Evolutionary conservation across 1,284 basidiomycete genomes (phyloP).

Genomic region (Ustilago hordei): DNA sequence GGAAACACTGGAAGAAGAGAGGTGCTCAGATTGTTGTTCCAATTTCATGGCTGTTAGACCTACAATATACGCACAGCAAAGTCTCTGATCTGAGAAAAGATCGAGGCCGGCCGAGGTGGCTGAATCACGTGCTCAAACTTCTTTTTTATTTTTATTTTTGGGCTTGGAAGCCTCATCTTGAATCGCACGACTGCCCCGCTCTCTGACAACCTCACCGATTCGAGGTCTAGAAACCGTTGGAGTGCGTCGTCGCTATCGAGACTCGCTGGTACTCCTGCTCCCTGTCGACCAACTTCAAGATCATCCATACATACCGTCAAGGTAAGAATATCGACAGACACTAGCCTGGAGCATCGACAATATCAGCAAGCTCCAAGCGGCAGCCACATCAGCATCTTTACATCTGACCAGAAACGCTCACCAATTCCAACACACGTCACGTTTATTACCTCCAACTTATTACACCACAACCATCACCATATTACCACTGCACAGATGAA

Average conservation of each 20-base stretch:
- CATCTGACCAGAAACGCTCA: constrained; percentile 30
- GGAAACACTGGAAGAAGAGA: no score
- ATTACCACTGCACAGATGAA: constrained; percentile 63
- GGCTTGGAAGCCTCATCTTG: no score
- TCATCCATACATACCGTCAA: constrained; percentile 47
- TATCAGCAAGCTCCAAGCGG: constrained; percentile 14
- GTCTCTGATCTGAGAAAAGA: no score
- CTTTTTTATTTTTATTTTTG: no score
- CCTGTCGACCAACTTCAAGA: constrained; percentile 47
- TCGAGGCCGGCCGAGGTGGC: no score
- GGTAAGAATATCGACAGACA: constrained; percentile 31
- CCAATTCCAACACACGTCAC: constrained; percentile 6
- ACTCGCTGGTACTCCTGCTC: constrained; percentile 7
- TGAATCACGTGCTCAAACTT: no score
- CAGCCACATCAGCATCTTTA: neutral
- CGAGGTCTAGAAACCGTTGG: neutral
- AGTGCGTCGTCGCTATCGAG: constrained; percentile 3
- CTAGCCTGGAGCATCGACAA: constrained; percentile 12
- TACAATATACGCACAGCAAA: no score
- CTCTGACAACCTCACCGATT: no score
- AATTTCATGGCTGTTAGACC: no score
- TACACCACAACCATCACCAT: constrained; percentile 5
- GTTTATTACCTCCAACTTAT: constrained; percentile 8
- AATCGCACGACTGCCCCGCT: no score
- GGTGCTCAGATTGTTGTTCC: no score